These are phyloP conservation scores for Gynandropsis gynandra DNA, from an alignment of 345 rosid species.

Conservation along the genomic window DNA sequence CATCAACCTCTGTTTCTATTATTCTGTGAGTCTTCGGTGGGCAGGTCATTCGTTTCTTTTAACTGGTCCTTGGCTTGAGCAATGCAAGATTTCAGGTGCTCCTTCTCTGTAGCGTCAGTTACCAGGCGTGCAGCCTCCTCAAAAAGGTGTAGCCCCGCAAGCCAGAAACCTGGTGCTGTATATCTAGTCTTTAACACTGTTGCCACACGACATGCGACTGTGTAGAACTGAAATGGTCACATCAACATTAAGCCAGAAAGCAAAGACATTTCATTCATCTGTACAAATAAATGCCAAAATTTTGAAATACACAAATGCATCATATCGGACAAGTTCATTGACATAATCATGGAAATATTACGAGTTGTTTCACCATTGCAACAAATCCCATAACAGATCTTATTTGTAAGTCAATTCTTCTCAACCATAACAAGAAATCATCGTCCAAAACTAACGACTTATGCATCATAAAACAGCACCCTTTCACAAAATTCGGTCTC, in stretches of 20 bases:
- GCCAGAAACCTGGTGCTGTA: conserved; percentile 88
- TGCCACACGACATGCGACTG: conserved; percentile 72
- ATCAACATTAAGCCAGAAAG: background rate
- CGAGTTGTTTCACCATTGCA: background rate
- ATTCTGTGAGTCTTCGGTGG: conserved; percentile 23
- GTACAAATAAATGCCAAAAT: background rate
- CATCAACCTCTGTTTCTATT: conserved; percentile 38
- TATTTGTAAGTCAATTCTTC: background rate
- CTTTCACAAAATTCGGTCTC: background rate
- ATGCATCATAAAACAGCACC: background rate
- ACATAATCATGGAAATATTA: background rate
- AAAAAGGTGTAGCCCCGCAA: conserved; percentile 61
- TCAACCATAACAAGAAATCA: background rate
- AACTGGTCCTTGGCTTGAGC: conserved; percentile 65
- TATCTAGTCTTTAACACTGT: conserved; percentile 73
- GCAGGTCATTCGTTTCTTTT: conserved; percentile 34
- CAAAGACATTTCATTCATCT: background rate
- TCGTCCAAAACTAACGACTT: background rate
- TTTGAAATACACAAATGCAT: background rate
- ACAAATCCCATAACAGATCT: background rate
- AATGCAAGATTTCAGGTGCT: conserved; percentile 53
- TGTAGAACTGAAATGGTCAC: conserved; percentile 45
- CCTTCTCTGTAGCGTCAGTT: conserved; percentile 55
- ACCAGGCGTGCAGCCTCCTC: conserved; percentile 47
- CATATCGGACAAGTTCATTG: conserved; percentile 1